phyloP scores from a whole-genome alignment of 164 flowering plant genomes.

The Macadamia integrifolia region DNA sequence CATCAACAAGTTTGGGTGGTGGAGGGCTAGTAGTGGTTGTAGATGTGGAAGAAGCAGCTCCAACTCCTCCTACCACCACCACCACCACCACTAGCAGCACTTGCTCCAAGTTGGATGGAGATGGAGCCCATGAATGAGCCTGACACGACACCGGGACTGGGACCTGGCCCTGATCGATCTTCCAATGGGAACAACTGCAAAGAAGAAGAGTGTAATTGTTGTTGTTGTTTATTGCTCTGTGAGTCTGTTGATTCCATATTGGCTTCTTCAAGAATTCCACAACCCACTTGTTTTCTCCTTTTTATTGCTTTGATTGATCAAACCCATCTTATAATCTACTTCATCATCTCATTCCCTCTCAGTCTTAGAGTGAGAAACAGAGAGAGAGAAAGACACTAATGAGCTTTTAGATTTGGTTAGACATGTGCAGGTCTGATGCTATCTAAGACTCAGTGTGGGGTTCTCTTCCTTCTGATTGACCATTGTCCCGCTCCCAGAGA shows the following conservation, averaged over 20 bases:
- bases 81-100: not conserved
- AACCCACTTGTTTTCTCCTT: too few species aligned
- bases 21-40: too few species aligned
- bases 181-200: slow-evolving; percentile 25
- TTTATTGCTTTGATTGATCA: not conserved
- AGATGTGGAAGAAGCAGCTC: not conserved
- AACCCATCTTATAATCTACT: slow-evolving; percentile 15
- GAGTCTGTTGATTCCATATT: too few species aligned
- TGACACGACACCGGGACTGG: not conserved
- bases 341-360: not conserved
- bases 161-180: slow-evolving; percentile 12
- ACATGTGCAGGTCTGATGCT: not conserved
- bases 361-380: not conserved
- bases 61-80: not conserved
- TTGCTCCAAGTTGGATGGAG: slow-evolving; percentile 21
- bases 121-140: slow-evolving; percentile 22
- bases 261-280: too few species aligned
- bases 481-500: not conserved
- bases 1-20: too few species aligned
- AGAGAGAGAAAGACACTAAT: slow-evolving; percentile 11
- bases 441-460: not conserved
- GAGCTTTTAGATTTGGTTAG: not conserved
- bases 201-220: not conserved
- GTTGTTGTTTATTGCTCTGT: too few species aligned
- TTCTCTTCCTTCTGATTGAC: slow-evolving; percentile 7